Evolutionary conservation across 2,329 filamentous ascomycete species (phyloP), one percentile per base, ranked within the genome.

Genomic region (Aphanocladium album): DNA sequence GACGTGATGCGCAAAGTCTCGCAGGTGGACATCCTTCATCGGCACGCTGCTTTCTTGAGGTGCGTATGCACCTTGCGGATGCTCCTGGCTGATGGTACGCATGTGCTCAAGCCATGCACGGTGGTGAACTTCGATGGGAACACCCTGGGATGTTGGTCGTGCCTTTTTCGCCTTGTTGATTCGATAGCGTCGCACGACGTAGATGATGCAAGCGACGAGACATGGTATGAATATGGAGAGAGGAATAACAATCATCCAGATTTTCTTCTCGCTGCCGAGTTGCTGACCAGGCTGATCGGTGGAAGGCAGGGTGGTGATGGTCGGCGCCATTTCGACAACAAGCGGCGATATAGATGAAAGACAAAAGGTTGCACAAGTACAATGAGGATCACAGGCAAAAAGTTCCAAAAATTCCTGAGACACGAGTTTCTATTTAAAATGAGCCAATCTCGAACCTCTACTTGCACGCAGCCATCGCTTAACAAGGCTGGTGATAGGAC

Each of bases 221-320:
- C 45, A 52, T 1, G 46, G 52, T 5, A 61, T 43, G 16, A 17
- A 21, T 9, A 61, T 46, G 3, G 46, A 41, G 9, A 52, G 35
- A 8, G 52, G 59, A 39, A 57, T 39, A 5, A 51, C 27, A 25
- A 56, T 21, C 14, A 56, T 21, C 52, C 52, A 61, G 11, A 52
- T 61, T 17, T 43, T 56, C 8, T 45, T 45, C 33, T 61, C 59
- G 52, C 37, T 51, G 7, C 39, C 41, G 9, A 25, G 56, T 45
- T 23, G 3, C 25, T 23, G n/a, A n/a, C 33, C 27, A 27, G 30
- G 7, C 14, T 45, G 23, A 33, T 14, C 11, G 57, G n/a, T 19
- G 3, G 35, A 5, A 6, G 37, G 23, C 3, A 52, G 25, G 11
- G 46, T 21, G 11, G 21, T 11, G 33, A 58, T 19, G 2, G 55